A percentile compares a stretch with the other conserved stretches of the same genome.
phyloP scores from a whole-genome alignment of 2,329 filamentous ascomycete genomes.

The Alternaria angustiovoidea region DNA sequence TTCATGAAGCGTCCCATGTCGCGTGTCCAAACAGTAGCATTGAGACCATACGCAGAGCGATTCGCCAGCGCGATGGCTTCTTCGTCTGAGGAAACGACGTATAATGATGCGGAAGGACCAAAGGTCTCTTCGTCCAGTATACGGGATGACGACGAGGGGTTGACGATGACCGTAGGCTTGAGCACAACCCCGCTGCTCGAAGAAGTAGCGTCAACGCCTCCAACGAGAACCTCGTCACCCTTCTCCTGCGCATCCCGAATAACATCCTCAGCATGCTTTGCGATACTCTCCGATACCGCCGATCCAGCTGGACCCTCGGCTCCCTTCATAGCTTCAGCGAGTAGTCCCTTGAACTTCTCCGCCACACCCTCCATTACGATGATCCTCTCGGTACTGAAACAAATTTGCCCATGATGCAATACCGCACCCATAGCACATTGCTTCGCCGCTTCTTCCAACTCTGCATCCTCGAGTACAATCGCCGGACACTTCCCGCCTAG shows the following conservation, averaged over 20 bases:
- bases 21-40: constrained; percentile 71
- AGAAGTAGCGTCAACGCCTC: constrained; percentile 45
- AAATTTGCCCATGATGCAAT: constrained; percentile 70
- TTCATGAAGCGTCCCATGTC: constrained; percentile 63
- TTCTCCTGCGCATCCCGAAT: constrained; percentile 55
- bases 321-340: constrained; percentile 54
- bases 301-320: constrained; percentile 47
- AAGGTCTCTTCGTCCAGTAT: constrained; percentile 78
- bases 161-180: constrained; percentile 64
- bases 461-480: constrained; percentile 80
- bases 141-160: constrained; percentile 72
- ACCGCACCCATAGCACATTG: constrained; percentile 33
- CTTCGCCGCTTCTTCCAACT: constrained; percentile 50
- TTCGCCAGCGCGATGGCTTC: constrained; percentile 80
- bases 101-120: constrained; percentile 74
- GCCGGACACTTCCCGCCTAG: constrained; percentile 81
- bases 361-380: constrained; percentile 64
- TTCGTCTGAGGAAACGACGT: constrained; percentile 70
- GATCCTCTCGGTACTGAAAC: constrained; percentile 84
- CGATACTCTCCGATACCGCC: constrained; percentile 45
- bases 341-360: constrained; percentile 58
- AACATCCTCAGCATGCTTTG: constrained; percentile 50
- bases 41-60: constrained; percentile 78
- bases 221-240: constrained; percentile 63
- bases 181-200: constrained; percentile 61